phyloP scores from a whole-genome alignment of 805 yeast species.

The Candida rishiriensis region DNA sequence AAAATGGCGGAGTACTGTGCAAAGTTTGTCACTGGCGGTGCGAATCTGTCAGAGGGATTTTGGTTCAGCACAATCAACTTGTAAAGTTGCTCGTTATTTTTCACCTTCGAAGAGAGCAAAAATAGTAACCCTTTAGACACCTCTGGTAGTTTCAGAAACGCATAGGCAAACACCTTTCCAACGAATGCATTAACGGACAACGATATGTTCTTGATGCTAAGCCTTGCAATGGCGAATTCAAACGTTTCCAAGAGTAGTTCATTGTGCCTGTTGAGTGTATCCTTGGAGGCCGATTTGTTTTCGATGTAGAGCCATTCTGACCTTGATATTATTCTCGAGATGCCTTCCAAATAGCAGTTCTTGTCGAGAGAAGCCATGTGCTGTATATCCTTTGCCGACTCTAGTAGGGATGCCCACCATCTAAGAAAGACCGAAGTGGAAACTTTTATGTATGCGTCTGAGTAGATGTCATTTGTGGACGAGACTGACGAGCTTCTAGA shows the following conservation, averaged over 20 bases:
- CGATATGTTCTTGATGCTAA: conserved; percentile 47
- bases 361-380: conserved; percentile 43
- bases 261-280: conserved; percentile 26
- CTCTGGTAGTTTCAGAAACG: conserved; percentile 50
- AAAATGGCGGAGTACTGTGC: conserved; percentile 3
- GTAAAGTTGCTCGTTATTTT: conserved; percentile 32
- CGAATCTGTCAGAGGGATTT: conserved; percentile 7
- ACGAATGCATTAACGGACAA: conserved; percentile 59
- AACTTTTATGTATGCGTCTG: conserved; percentile 5
- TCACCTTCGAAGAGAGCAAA: conserved; percentile 50
- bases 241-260: conserved; percentile 46
- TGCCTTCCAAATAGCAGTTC: conserved; percentile 49
- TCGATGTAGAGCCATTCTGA: conserved; percentile 38
- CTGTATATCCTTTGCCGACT: conserved; percentile 24
- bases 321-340: conserved; percentile 45
- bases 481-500: too few species aligned
- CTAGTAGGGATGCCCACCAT: conserved; percentile 53
- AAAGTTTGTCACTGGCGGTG: conserved; percentile 2
- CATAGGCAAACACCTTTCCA: conserved; percentile 67
- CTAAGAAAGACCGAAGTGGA: conserved; percentile 27
- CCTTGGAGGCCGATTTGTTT: conserved; percentile 11
- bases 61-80: conserved; percentile 17
- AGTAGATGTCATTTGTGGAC: not conserved
- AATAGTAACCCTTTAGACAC: conserved; percentile 56
- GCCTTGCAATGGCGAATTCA: conserved; percentile 44